phyloP scores from a whole-genome alignment of 2,329 filamentous ascomycete species.

The Pyrenochaeta sp. region DNA sequence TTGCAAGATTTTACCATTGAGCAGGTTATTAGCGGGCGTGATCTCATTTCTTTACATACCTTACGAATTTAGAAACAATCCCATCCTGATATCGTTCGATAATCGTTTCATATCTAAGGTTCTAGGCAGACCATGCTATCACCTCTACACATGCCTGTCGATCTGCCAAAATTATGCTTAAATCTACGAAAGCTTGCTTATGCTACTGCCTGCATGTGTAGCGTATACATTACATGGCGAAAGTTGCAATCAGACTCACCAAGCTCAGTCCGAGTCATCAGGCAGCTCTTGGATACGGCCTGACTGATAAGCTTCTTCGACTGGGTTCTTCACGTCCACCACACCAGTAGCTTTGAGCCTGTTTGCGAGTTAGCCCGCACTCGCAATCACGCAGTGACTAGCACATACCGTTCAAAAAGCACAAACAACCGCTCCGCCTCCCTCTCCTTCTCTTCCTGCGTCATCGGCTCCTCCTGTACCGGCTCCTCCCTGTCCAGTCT shows the following conservation, averaged over 20 bases:
- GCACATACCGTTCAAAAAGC: slow-evolving; percentile 78
- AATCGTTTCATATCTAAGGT: too few species aligned
- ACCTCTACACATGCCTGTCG: too few species aligned
- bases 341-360: slow-evolving; percentile 78
- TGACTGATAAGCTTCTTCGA: slow-evolving; percentile 72
- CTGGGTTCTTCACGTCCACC: slow-evolving; percentile 80
- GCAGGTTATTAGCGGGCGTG: not conserved
- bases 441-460: slow-evolving; percentile 86
- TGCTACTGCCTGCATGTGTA: not conserved
- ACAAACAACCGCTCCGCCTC: slow-evolving; percentile 92
- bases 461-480: slow-evolving; percentile 76
- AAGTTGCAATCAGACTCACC: not conserved
- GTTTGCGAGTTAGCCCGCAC: slow-evolving; percentile 11
- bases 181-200: not conserved
- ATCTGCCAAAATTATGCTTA: too few species aligned
- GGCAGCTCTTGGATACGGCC: slow-evolving; percentile 75
- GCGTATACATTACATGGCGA: not conserved
- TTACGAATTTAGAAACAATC: too few species aligned
- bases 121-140: too few species aligned
- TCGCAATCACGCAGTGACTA: too few species aligned
- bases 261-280: slow-evolving; percentile 54
- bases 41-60: not conserved
- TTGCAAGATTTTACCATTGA: not conserved
- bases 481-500: slow-evolving; percentile 72
- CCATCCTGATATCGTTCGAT: too few species aligned